A percentile compares a stretch with the other conserved stretches of the same genome.
These are phyloP conservation scores for Epichloe aotearoae DNA, from an alignment of 2,329 filamentous ascomycete species.

Conservation along the genomic window DNA sequence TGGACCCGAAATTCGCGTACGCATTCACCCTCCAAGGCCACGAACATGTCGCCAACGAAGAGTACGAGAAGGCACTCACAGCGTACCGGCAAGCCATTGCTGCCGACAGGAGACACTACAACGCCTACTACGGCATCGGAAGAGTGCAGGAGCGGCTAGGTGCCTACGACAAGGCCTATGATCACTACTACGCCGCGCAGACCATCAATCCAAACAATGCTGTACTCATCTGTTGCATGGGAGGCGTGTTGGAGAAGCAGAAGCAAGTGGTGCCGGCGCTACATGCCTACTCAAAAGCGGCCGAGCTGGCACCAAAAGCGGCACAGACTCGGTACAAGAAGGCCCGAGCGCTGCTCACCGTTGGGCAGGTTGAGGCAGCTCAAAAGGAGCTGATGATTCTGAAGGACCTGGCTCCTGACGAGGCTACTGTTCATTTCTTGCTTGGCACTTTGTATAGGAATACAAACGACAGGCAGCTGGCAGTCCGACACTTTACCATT, in stretches of 20 bases:
- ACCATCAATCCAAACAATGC: conserved; percentile 89
- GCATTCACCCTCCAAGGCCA: conserved; percentile 93
- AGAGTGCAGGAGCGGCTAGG: conserved; percentile 81
- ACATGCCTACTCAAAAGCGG: conserved; percentile 68
- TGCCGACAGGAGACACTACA: conserved; percentile 83
- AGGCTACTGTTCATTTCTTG: conserved; percentile 91
- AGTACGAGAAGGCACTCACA: conserved; percentile 86
- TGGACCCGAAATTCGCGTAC: conserved; percentile 85
- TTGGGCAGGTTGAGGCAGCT: conserved; percentile 58
- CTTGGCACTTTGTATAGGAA: conserved; percentile 72
- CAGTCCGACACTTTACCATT: conserved; percentile 90
- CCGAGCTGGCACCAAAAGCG: conserved; percentile 66
- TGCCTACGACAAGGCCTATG: conserved; percentile 80
- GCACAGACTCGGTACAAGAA: conserved; percentile 87
- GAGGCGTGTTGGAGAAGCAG: conserved; percentile 77
- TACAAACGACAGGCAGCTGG: conserved; percentile 58
- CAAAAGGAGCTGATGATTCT: conserved; percentile 74
- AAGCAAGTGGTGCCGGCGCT: conserved; percentile 70
- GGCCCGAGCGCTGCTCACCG: conserved; percentile 69
- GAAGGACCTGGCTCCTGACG: conserved; percentile 83
- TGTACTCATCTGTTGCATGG: conserved; percentile 84
- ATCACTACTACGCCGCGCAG: conserved; percentile 79
- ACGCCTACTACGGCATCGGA: conserved; percentile 89
- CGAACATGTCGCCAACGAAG: conserved; percentile 90
- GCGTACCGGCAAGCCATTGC: conserved; percentile 78